Base-by-base conservation (phyloP, 768 basidiomycete species). In the Tulasnella sp. region DNA sequence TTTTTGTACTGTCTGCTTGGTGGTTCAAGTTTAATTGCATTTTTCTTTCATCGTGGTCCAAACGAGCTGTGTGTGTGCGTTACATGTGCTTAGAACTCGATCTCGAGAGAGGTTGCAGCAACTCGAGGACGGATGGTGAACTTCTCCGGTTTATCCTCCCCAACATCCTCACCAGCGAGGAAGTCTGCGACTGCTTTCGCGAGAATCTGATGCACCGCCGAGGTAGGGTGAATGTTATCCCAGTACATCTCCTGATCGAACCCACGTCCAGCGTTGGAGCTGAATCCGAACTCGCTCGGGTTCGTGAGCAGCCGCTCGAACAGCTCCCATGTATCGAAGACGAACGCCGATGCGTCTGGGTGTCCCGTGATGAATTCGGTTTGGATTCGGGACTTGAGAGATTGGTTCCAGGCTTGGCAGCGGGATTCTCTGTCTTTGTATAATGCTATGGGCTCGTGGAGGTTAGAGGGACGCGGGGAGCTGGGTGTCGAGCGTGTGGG, bases 211-310 rank as follows among this genome's bases (percentile, higher is more conserved):
- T 89, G 88, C 54, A 89, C 84, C 76, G 80, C 82, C 75, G 85
- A 86, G 0, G 88, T 86, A 0, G 88, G 88, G 80, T 90, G 89
- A 54, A 90, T 77, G 25, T 83, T 80, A 79, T 89, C 89, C 22
- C 83, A 79, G 88, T 88, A 90, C 12, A 89, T 83, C 1, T 78
- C 79, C 9, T 37, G 68, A 36, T 76, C 75, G 15, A 71, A 68
- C 64, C 40, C 42, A 9, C 31, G 25, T 6, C 75, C 75, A 29
- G 67, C 79, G 25, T 78, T 78, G 6, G 72, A 72, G 0, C 76
- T 19, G 75, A 89, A 87, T 0, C 86, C 86, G 77, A 86, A 83
- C 0, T 77, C 75, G 6, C 78, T 77, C 0, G 86, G 87, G 69
- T 87, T 79, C 75, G 88, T 85, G 31, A 89, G 81, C 19, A 89